Base-by-base conservation (phyloP, 345 rosid genomes). In the Zanthoxylum bungeanum region DNA sequence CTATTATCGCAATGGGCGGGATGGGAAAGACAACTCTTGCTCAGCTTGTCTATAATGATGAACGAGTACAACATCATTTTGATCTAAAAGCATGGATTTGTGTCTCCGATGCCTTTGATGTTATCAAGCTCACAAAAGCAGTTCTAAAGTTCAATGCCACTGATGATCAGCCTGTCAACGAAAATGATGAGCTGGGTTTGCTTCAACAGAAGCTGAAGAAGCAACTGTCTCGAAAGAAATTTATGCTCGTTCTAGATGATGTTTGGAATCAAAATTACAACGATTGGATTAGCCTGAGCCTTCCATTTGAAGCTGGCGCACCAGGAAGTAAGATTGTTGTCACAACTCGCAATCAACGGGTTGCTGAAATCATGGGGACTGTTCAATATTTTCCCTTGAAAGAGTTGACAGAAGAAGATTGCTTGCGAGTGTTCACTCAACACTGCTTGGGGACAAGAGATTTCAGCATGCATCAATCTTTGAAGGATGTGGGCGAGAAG, bases 21-120 rank as follows among this genome's bases (percentile, higher is more conserved):
- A n/a, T 69, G 6, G 81, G 0, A 77, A 73, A 25, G n/a, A 77
- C 81, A 11, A 73, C 77, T 12, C 63, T 77, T 22, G 70, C 81
- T 46, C 47, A 57, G 69, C 60, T 73, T 27, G 57, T 57, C 19
- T 77, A 66, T 37, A 62, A 73, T 64, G 74, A 73, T 55, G 12
- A 49, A 5, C 33, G 0, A 21, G 53, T 73, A 24, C 49, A 62
- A n/a, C 53, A 47, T 17, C 28, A 30, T 19, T 77, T 77, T 3
- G 53, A 73, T n/a, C 21, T 63, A 7, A 68, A 42, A 31, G 60
- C 56, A 3, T 76, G 79, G 79, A 47, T 37, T 19, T 65, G 19
- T 12, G 76, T 71, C 37, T 70, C 71, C 10, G 56, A 58, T 3
- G 53, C 22, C 0, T 71, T 76, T 31, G 53, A 61, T 67, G 27